These are phyloP conservation scores for Aphanomyces stellatus DNA, from an alignment of 352 stramenopile genomes.

Conservation along the genomic window DNA sequence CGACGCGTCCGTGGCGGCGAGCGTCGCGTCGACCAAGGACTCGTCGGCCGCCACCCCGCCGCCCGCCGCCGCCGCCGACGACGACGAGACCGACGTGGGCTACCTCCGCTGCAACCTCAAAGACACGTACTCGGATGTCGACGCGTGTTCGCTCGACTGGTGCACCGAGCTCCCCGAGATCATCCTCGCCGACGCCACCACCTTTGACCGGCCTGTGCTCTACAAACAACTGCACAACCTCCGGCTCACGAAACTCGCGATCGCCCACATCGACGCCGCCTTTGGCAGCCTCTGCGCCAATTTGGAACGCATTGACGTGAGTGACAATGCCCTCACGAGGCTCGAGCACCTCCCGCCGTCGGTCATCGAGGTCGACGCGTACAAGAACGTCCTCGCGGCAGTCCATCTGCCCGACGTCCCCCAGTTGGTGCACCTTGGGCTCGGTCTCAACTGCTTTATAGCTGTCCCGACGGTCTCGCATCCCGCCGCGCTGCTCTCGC, in stretches of 20 bases:
- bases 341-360: constrained; percentile 9
- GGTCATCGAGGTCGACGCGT: constrained; percentile 11
- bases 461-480: background rate
- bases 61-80: background rate
- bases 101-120: constrained; percentile 6
- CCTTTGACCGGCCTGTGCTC: background rate
- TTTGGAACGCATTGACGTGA: constrained; percentile 15
- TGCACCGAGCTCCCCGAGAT: constrained; percentile 15
- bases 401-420: background rate
- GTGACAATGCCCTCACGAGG: constrained; percentile 1
- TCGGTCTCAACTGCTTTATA: constrained; percentile 4
- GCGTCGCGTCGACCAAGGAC: too few relatives aligned
- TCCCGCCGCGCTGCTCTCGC: background rate
- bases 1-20: background rate
- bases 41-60: background rate
- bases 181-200: background rate
- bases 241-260: constrained; percentile 15
- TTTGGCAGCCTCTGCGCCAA: background rate
- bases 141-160: constrained; percentile 17
- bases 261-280: background rate
- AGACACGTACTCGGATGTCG: constrained; percentile 15
- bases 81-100: background rate
- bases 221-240: background rate
- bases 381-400: background rate
- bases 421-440: constrained; percentile 6